phyloP scores from a whole-genome alignment of 768 basidiomycete genomes.

The Tylopilus vinaceipallidus region DNA sequence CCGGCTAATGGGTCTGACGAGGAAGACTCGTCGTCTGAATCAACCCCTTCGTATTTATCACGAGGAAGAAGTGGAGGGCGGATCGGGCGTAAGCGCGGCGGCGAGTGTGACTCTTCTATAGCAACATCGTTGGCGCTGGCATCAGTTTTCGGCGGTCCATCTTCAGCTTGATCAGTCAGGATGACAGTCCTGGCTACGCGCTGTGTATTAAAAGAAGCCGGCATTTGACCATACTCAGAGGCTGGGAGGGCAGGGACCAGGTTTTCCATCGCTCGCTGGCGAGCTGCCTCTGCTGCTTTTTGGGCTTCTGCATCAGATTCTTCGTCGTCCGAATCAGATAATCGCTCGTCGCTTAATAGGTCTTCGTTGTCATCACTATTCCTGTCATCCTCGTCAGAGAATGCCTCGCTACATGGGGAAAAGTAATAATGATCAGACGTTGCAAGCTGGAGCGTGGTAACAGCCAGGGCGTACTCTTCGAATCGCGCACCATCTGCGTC shows the following conservation, averaged over 20 bases:
- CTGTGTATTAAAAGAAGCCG: slow-evolving; percentile 73
- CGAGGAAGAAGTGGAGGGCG: slow-evolving; percentile 80
- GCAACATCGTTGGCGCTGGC: slow-evolving; percentile 5
- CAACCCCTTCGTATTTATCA: slow-evolving; percentile 87
- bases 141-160: slow-evolving; percentile 6
- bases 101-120: slow-evolving; percentile 4
- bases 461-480: slow-evolving; percentile 66
- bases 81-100: slow-evolving; percentile 43
- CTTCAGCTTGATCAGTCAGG: slow-evolving; percentile 40
- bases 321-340: slow-evolving; percentile 45
- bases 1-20: slow-evolving; percentile 48
- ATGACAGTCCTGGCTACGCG: slow-evolving; percentile 49
- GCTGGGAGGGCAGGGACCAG: slow-evolving; percentile 79
- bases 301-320: slow-evolving; percentile 34
- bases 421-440: neutral
- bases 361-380: slow-evolving; percentile 31
- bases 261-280: slow-evolving; percentile 68
- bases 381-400: slow-evolving; percentile 60
- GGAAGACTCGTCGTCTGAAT: slow-evolving; percentile 87
- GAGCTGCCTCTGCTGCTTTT: slow-evolving; percentile 35
- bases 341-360: slow-evolving; percentile 40
- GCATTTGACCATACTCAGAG: slow-evolving; percentile 89
- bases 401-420: slow-evolving; percentile 48
- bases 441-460: neutral
- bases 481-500: slow-evolving; percentile 87